Percentiles rank a stretch among this genome's conserved stretches.
phyloP scores from a whole-genome alignment of 208 protist genomes.

The Leishmania tropica region DNA sequence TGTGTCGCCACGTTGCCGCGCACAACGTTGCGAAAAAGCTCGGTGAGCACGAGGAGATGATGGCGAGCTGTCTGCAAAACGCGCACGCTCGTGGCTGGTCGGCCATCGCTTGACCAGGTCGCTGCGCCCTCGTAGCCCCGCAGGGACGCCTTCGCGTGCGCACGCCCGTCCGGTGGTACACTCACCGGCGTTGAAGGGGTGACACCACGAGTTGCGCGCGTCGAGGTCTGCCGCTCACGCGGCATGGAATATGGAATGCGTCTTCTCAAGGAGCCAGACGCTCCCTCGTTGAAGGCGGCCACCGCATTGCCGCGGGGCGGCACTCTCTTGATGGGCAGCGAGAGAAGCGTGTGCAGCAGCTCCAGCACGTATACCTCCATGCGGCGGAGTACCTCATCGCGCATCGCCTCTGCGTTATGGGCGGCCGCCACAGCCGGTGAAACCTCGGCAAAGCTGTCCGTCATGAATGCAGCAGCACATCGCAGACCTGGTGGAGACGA shows the following conservation, averaged over 20 bases:
- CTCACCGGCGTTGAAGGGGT: neutral
- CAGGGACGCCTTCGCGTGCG: neutral
- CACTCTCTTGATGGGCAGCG: neutral
- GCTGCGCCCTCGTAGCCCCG: neutral
- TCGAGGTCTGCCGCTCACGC: neutral
- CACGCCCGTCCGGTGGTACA: neutral
- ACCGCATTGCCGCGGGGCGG: neutral
- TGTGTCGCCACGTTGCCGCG: constrained; percentile 59
- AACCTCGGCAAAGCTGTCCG: constrained; percentile 21
- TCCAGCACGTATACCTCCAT: constrained; percentile 67
- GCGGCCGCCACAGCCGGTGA: constrained; percentile 11
- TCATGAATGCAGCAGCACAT: constrained; percentile 9
- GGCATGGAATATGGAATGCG: neutral
- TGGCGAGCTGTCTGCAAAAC: constrained; percentile 14
- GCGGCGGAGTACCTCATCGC: constrained; percentile 55
- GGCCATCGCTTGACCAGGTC: neutral
- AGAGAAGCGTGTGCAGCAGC: constrained; percentile 19
- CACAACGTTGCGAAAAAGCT: constrained; percentile 53
- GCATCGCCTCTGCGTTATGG: constrained; percentile 26
- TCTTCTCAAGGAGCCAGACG: neutral
- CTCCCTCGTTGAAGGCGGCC: neutral
- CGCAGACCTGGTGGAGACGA: neutral
- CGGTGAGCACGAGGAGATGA: constrained; percentile 50
- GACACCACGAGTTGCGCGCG: neutral
- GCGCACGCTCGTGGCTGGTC: neutral